Conservation (phyloP, 1,284 basidiomycete genomes). For the Naganishia albida region DNA sequence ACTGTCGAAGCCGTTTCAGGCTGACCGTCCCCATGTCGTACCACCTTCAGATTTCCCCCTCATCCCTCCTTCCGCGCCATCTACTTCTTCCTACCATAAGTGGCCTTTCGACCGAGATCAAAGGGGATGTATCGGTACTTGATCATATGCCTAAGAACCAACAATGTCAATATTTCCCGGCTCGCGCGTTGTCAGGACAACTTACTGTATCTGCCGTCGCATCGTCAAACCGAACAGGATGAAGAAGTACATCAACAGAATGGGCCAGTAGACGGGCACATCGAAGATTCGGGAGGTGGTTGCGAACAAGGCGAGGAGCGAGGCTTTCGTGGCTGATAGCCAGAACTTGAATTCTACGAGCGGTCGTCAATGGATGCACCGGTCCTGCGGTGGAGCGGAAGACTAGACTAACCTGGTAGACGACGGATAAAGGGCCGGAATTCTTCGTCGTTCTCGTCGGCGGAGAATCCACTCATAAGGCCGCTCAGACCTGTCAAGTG, state of each 20-base stretch:
- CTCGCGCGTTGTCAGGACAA: constrained; percentile 35
- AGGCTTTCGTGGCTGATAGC: constrained; percentile 89
- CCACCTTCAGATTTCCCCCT: not conserved
- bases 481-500: constrained; percentile 44
- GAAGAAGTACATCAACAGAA: constrained; percentile 89
- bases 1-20: not conserved
- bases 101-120: constrained; percentile 51
- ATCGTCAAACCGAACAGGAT: constrained; percentile 85
- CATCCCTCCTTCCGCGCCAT: not conserved
- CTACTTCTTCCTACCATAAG: constrained; percentile 49
- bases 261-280: constrained; percentile 98
- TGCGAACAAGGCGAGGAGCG: constrained; percentile 73
- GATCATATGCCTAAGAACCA: constrained; percentile 81
- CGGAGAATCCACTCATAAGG: constrained; percentile 47
- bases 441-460: constrained; percentile 71
- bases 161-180: not conserved
- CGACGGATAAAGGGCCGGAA: constrained; percentile 95
- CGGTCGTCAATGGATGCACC: not conserved
- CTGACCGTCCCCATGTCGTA: not conserved
- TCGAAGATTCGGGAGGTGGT: constrained; percentile 81
- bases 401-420: constrained; percentile 76
- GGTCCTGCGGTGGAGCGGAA: not conserved
- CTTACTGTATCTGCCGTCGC: constrained; percentile 89
- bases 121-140: constrained; percentile 79
- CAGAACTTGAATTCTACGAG: constrained; percentile 58